A percentile compares a stretch with the other conserved stretches of the same genome.
Conservation (phyloP, 2,329 filamentous ascomycete species). For the Arthrobotrys pseudoclavata region DNA sequence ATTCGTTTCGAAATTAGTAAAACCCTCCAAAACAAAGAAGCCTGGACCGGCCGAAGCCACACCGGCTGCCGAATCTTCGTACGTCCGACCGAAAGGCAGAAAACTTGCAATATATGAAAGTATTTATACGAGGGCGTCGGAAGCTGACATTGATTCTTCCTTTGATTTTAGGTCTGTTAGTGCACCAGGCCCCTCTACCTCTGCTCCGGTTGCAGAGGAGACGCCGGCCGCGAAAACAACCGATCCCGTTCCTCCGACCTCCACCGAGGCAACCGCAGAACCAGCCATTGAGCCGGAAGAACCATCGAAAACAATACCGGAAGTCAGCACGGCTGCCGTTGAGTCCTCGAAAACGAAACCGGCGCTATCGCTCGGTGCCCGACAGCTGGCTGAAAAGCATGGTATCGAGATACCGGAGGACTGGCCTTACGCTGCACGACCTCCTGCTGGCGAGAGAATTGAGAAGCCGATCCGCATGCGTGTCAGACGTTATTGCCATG, state of each 20-base stretch:
- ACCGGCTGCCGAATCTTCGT: constrained; percentile 18
- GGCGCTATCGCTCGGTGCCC: constrained; percentile 63
- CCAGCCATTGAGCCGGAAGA: constrained; percentile 28
- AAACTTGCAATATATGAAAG: neutral
- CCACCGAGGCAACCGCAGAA: neutral
- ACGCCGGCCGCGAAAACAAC: constrained; percentile 15
- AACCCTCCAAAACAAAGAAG: constrained; percentile 35
- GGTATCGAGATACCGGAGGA: constrained; percentile 65
- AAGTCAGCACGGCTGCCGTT: constrained; percentile 41
- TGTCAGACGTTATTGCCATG: constrained; percentile 83
- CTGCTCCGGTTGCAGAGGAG: neutral
- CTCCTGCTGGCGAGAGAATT: constrained; percentile 70
- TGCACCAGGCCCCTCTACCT: constrained; percentile 9
- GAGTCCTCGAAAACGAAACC: constrained; percentile 61
- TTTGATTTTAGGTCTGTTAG: constrained; percentile 7
- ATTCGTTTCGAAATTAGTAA: constrained; percentile 43
- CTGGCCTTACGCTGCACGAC: constrained; percentile 63
- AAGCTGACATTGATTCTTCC: neutral
- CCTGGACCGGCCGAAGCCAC: neutral
- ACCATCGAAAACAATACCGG: constrained; percentile 41
- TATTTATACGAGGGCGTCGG: neutral
- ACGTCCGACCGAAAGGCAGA: neutral
- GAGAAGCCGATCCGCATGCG: constrained; percentile 84
- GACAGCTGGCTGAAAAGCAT: constrained; percentile 66
- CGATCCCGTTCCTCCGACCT: neutral